Evolutionary conservation across 768 basidiomycete species (phyloP).

Genomic region (Amanita thiersii): DNA sequence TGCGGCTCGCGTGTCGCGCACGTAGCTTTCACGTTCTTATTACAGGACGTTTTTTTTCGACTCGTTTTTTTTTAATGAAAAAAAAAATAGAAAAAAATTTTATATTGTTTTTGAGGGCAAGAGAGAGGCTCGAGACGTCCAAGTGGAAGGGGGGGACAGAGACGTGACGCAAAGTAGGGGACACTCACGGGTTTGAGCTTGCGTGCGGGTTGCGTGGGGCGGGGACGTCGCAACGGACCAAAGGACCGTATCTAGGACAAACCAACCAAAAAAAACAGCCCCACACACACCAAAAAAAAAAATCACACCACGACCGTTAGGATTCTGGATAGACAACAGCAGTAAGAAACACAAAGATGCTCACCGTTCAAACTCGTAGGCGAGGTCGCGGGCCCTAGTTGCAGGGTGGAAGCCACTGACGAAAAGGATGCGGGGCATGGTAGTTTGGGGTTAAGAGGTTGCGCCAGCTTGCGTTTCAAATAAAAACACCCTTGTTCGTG

Average conservation of each 20-base stretch:
- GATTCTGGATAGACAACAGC: too few species aligned
- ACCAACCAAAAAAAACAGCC: too few species aligned
- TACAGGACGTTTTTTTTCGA: conserved; percentile 20
- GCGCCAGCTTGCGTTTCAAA: conserved; percentile 14
- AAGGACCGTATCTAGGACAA: conserved; percentile 68
- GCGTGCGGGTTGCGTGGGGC: conserved; percentile 76
- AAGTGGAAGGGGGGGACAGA: conserved; percentile 16
- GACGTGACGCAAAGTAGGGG: conserved; percentile 14
- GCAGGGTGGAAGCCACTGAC: conserved; percentile 79
- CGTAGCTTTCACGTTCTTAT: conserved; percentile 10
- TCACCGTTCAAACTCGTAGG: conserved; percentile 82
- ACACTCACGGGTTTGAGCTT: conserved; percentile 76
- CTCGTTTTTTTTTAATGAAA: too few species aligned
- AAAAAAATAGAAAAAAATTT: too few species aligned
- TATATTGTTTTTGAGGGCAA: too few species aligned
- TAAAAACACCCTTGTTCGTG: conserved; percentile 11
- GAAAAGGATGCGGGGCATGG: conserved; percentile 78
- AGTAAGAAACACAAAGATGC: conserved; percentile 13
- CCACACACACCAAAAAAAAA: not conserved
- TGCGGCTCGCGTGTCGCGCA: conserved; percentile 12
- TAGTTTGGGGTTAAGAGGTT: conserved; percentile 16
- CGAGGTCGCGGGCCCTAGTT: conserved; percentile 79
- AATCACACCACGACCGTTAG: not conserved
- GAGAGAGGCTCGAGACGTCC: conserved; percentile 19
- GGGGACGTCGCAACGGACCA: conserved; percentile 86